Percentiles rank a stretch among this genome's conserved stretches.
phyloP scores from a whole-genome alignment of 202 grass and related monocot genomes.

The Sporobolus alterniflorus region DNA sequence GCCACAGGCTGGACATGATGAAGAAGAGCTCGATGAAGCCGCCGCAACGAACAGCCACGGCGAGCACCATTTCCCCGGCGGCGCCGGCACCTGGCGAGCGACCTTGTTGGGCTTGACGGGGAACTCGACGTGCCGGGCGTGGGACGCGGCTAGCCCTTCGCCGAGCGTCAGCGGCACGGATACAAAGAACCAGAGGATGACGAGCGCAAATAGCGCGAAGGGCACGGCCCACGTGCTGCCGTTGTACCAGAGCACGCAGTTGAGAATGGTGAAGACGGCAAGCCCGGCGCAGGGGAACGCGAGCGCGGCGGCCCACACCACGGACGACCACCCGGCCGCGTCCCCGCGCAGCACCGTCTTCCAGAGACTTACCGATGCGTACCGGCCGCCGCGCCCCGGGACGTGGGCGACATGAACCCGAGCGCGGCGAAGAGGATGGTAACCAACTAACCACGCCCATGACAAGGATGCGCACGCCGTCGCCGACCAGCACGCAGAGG shows the following conservation, averaged over 20 bases:
- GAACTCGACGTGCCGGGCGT: constrained; percentile 36
- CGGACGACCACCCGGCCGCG: constrained; percentile 23
- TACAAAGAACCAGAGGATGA: constrained; percentile 52
- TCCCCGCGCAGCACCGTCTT: constrained; percentile 38
- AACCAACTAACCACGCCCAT: constrained; percentile 48
- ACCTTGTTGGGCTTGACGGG: constrained; percentile 47
- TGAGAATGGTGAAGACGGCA: constrained; percentile 44
- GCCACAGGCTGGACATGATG: constrained; percentile 65
- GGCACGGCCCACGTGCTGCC: constrained; percentile 53
- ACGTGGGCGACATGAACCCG: constrained; percentile 63
- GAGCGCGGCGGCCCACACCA: constrained; percentile 31
- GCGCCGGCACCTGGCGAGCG: constrained; percentile 19
- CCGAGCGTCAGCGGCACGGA: constrained; percentile 55
- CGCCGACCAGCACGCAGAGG: constrained; percentile 51
- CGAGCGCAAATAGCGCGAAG: constrained; percentile 18
- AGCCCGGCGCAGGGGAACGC: constrained; percentile 40
- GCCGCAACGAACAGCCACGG: constrained; percentile 43
- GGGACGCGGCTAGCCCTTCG: constrained; percentile 38
- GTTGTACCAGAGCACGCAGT: constrained; percentile 57
- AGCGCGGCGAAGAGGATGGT: constrained; percentile 63
- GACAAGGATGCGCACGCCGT: constrained; percentile 48
- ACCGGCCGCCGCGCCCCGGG: constrained; percentile 41
- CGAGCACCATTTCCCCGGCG: constrained; percentile 35
- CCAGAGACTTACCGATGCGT: constrained; percentile 55
- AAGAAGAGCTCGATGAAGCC: constrained; percentile 69